Conservation (phyloP, 495 filamentous ascomycete genomes). For the Annulohypoxylon maeteangense region DNA sequence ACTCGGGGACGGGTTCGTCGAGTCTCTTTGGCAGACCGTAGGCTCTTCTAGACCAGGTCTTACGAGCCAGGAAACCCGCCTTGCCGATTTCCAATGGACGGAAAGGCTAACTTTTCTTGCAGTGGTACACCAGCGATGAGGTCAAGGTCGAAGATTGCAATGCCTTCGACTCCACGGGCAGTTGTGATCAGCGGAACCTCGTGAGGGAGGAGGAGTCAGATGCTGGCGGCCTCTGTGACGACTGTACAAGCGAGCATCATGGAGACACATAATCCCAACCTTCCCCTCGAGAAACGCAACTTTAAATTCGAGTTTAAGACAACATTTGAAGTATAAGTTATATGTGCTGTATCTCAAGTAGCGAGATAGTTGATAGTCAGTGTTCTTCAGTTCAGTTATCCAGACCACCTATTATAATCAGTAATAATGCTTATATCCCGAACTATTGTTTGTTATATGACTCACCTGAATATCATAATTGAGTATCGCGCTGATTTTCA, state of each 20-base stretch:
- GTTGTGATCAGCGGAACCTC: constrained; percentile 39
- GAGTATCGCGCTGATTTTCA: not conserved
- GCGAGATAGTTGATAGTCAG: not conserved
- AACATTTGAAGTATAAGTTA: not conserved
- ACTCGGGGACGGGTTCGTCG: not conserved
- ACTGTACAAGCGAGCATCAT: constrained; percentile 40
- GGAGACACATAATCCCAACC: constrained; percentile 2
- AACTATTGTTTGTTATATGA: not conserved
- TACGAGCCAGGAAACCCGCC: not conserved
- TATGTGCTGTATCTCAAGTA: not conserved
- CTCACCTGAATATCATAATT: not conserved
- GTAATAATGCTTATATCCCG: not conserved
- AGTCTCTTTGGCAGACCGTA: not conserved
- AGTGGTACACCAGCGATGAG: constrained; percentile 51
- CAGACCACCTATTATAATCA: not conserved
- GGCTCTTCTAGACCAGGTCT: not conserved
- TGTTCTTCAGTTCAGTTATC: not conserved
- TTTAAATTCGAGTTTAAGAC: not conserved
- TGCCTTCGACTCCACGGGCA: constrained; percentile 36
- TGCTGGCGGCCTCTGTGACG: constrained; percentile 45
- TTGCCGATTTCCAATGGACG: not conserved
- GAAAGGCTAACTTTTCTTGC: constrained; percentile 17
- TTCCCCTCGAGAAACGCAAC: not conserved
- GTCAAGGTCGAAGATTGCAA: constrained; percentile 45
- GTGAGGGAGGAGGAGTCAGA: constrained; percentile 44